These are phyloP conservation scores for Sporothrix curviconia DNA, from an alignment of 2,329 filamentous ascomycete genomes.

Conservation along the genomic window DNA sequence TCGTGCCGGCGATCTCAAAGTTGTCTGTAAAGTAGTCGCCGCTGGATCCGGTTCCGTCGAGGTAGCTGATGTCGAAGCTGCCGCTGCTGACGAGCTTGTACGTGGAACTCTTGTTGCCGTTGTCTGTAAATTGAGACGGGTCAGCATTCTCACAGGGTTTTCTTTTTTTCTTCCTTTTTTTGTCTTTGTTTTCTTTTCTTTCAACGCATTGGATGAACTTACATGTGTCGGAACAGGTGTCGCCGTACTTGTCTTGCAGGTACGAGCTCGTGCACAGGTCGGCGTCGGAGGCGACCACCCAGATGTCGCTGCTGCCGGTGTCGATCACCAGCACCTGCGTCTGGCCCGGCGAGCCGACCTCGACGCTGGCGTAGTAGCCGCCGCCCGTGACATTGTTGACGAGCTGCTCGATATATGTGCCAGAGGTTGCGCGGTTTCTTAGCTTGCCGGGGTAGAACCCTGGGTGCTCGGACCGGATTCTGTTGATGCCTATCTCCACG, in stretches of 20 bases:
- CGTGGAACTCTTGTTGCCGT: constrained; percentile 41
- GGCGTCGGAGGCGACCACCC: constrained; percentile 40
- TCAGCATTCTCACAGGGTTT: background rate
- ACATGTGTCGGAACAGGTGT: constrained; percentile 37
- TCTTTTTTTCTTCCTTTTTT: no score
- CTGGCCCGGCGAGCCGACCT: constrained; percentile 54
- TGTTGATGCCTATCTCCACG: constrained; percentile 20
- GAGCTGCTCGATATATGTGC: constrained; percentile 32
- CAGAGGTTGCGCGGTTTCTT: constrained; percentile 13
- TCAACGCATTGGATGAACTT: no score
- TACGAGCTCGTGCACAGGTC: constrained; percentile 33
- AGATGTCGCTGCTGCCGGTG: constrained; percentile 58
- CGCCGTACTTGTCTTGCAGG: constrained; percentile 31
- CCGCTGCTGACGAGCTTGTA: constrained; percentile 36
- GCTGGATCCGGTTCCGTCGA: constrained; percentile 47
- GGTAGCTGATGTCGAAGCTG: constrained; percentile 55
- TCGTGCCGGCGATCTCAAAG: constrained; percentile 44
- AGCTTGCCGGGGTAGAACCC: constrained; percentile 19
- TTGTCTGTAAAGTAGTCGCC: constrained; percentile 55
- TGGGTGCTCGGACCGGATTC: constrained; percentile 11
- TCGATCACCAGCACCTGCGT: constrained; percentile 49
- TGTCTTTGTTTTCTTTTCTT: no score
- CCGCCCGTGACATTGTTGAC: constrained; percentile 50
- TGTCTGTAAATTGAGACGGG: constrained; percentile 26
- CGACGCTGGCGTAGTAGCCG: constrained; percentile 51